Base-by-base conservation (phyloP, 352 stramenopile genomes). In the Globisporangium rhizosaccharum region DNA sequence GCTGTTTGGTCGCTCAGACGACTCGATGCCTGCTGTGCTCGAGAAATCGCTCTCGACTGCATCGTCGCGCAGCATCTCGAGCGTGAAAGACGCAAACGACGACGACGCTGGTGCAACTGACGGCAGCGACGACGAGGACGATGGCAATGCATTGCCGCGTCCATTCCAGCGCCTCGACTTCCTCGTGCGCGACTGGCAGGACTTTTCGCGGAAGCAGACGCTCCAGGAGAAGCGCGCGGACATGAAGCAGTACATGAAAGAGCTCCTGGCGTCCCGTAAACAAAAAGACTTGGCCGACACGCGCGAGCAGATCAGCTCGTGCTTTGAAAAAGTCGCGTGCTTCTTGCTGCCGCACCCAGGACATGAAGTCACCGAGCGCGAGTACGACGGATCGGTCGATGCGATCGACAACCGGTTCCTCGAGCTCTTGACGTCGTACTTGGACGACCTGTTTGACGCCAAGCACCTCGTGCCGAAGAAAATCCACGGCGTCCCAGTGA, bases 91-190 rank as follows among this genome's bases (percentile, higher is more conserved):
- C 51, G 67, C 57, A 44, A 64, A 71, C n/a, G 71, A 72, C 48
- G 51, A 36, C 7, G 51, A 67, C 20, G 61, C 65, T 23, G 59
- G 61, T 39, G 66, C 78, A 25, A 56, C 57, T 12, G 48, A 87
- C 23, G 70, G 77, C 1, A 61, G 72, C 23, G 53, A 65, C 1
- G 55, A 63, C 17, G 56, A 61, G 2, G 62, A 72, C 12, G 70
- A 76, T 0, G 63, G 71, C 3, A 63, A 75, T 12, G 53, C 49
- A 8, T 46, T 69, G 23, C 74, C 77, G 7, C 75, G 82, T 39
- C 97, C 97, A 26, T 99, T 99, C 79, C 97, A 99, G 76, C 88
- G 85, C 33, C 87, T 99, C 18, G 95, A 99, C 74, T 99, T 99
- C 58, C 73, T 99, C 17, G 96, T 99, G 57, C 91, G 97, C 30